Percentiles rank a stretch among this genome's conserved stretches.
Conservation (phyloP, 371 early-diverging fungal genomes). For the Mortierella sp. region DNA sequence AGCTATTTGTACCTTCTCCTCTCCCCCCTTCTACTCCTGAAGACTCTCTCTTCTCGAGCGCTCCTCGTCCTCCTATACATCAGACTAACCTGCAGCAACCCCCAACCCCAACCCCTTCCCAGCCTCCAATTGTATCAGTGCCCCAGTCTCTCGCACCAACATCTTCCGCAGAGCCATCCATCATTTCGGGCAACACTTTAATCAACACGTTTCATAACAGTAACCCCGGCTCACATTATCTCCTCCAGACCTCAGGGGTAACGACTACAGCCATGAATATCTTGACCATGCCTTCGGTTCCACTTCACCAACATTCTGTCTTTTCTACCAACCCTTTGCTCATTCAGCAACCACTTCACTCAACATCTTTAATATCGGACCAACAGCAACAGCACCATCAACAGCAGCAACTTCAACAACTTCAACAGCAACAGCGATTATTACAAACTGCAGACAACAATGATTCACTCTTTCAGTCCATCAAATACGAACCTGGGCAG, state of each 20-base stretch:
- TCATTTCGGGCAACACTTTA: no score
- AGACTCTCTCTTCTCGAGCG: not conserved
- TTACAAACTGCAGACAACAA: slow-evolving; percentile 3
- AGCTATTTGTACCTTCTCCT: not conserved
- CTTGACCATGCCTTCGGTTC: slow-evolving; percentile 31
- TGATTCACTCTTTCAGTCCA: no score
- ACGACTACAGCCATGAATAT: slow-evolving; percentile 39
- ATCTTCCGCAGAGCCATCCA: no score
- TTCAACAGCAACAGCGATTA: slow-evolving; percentile 4
- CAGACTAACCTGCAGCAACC: no score
- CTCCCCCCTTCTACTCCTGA: not conserved
- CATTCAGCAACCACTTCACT: slow-evolving; percentile 22
- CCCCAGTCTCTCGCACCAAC: no score
- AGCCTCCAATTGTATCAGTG: no score
- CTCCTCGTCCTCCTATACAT: no score
- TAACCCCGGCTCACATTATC: not conserved
- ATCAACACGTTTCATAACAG: no score
- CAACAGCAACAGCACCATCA: slow-evolving; percentile 30
- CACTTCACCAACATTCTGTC: slow-evolving; percentile 24
- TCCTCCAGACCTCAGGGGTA: slow-evolving; percentile 20
- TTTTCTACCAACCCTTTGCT: slow-evolving; percentile 17
- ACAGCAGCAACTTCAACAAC: not conserved
- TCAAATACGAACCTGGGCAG: no score
- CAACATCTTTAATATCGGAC: not conserved
- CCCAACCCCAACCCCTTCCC: no score